Base-by-base conservation (phyloP, 2,329 filamentous ascomycete genomes). In the Hymenotorrendiella dingleyae region DNA sequence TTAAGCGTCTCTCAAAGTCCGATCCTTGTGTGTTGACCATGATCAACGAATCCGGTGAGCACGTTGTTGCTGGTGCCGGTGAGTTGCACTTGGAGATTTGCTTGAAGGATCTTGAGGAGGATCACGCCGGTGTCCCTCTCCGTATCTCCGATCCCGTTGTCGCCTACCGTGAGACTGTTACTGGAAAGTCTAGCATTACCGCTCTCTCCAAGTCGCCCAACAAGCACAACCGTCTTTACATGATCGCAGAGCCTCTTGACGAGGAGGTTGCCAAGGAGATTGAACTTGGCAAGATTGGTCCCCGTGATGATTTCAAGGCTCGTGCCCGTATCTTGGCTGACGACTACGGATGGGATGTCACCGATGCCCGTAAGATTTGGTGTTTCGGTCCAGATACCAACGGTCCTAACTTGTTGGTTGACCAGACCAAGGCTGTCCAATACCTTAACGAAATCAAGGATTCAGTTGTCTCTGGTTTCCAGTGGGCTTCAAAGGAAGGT, bases 361-460 rank as follows among this genome's bases (percentile, higher is more conserved):
- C 93, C 62, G 93, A 98, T 71, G 93, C 93, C 72, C 89, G 94
- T 76, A 98, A 98, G 88, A 98, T 98, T 71, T 98, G 93, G 93
- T 94, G 87, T 69, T 98, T 98, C 75, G 93, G 93, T 72, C 93
- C 93, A 62, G 93, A 98, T 72, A 94, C 89, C 68, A 93, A 77
- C 65, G 93, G 93, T 71, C 84, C 93, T 80, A 98, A 98, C 83
- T 76, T 98, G 80, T 78, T 98, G 61, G 83, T 98, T 66, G 93
- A 98, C 74, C 93, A 97, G 84, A 96, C 91, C 80, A 98, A 97
- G 87, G 93, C 93, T 62, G 93, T 98, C 58, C 93, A 98, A 79
- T 98, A 97, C 84, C 81, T 98, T 66, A 93, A 88, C 78, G 93
- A 98, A 86, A 98, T 98, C 83, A 98, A 98, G 86, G 93, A 98